Conservation (phyloP, 176 grass and related monocot genomes). For the Chloris gayana region DNA sequence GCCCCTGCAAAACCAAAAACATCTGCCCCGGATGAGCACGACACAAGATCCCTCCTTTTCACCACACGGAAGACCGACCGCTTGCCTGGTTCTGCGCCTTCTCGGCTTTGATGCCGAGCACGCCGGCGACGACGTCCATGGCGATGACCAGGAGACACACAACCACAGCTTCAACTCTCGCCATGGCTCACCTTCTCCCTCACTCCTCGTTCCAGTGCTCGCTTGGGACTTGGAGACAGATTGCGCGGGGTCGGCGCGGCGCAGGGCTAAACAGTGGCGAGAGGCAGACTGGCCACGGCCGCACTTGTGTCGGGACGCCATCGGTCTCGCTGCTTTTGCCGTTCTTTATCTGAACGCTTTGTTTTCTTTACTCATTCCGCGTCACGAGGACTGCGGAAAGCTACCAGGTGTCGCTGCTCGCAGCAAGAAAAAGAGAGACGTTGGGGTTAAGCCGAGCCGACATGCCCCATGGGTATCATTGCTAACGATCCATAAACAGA, state of each 20-base stretch:
- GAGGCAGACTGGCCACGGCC: not conserved
- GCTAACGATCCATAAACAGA: not conserved
- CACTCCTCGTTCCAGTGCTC: not conserved
- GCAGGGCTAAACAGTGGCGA: not conserved
- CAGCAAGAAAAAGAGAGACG: not conserved
- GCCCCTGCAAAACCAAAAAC: conserved; percentile 38
- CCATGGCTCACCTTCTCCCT: conserved; percentile 43
- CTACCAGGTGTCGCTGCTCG: not conserved
- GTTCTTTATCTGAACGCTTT: no score
- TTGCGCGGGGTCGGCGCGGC: not conserved
- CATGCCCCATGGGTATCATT: conserved; percentile 1
- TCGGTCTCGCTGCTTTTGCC: conserved; percentile 12
- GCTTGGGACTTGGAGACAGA: not conserved
- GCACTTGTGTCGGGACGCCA: conserved; percentile 19
- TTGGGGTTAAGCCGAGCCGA: conserved; percentile 9
- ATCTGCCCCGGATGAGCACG: not conserved
- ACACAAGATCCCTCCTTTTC: not conserved
- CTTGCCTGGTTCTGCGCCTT: conserved; percentile 75
- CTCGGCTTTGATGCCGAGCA: conserved; percentile 78
- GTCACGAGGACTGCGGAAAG: conserved; percentile 29
- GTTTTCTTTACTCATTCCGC: conserved; percentile 44
- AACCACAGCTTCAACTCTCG: conserved; percentile 56
- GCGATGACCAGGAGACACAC: conserved; percentile 73
- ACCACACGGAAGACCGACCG: not conserved
- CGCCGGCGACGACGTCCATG: conserved; percentile 71